Evolutionary conservation across 192 early-diverging fungal genomes (phyloP), one percentile per base, ranked within the genome.

Genomic region (Backusella morwellensis): DNA sequence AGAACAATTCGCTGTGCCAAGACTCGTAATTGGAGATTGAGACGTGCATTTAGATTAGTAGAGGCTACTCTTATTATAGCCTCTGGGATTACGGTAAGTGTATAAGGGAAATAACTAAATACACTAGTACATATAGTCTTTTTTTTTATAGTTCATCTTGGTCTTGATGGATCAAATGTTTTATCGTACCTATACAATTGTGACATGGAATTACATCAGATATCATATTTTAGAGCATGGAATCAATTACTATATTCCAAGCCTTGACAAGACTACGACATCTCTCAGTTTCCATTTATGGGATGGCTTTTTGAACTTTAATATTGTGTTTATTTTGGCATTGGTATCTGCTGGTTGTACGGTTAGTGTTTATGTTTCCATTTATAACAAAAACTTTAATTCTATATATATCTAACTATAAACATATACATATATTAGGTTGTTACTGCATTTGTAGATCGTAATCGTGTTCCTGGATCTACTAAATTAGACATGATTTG

Each of bases 271-370:
- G 89, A 90, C 1, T 91, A 94, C 9, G 80, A 92, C 54, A 86
- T 98, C 32, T 98, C 94, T 4, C 96, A 99, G 80, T 92, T 99
- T 93, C 82, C 98, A 98, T 79, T 14, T 97, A 2, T 70, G 90
- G 1, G 97, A 98, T 77, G 93, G 95, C 0, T 75, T 94, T 67
- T 84, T 98, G 74, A 99, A 99, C 80, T 98, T 92, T 78, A 98
- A 97, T 75, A 42, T 96, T 23, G 82, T 91, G 0, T 95, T 95
- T 78, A 15, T 91, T 3, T 77, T 93, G 34, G 95, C 95, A 15
- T 75, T 98, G 14, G 35, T 76, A 7, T 89, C 85, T 44, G 70
- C 91, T 36, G 90, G 92, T 12, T 66, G 85, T 29, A 79, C 93
- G 79, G 86, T 92, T 91, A 76, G 26, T 63, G 56, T 63, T 63